These are phyloP conservation scores for Phyllosticta citrichinensis DNA, from an alignment of 2,329 filamentous ascomycete species.

Conservation along the genomic window DNA sequence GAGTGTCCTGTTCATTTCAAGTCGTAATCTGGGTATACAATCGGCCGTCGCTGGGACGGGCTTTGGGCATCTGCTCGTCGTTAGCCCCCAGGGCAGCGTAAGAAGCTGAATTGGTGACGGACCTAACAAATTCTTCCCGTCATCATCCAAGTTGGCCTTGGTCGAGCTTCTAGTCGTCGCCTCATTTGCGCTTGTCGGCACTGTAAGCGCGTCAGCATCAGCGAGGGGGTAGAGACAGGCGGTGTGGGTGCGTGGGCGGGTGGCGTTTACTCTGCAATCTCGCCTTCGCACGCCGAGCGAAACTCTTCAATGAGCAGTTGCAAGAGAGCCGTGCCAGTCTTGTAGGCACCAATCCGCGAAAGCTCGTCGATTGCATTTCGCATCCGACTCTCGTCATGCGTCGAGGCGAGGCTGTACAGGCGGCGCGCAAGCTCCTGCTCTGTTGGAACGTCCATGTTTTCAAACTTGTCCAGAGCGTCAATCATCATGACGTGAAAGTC, in stretches of 20 bases:
- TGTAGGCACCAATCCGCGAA: not conserved
- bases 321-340: not conserved
- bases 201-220: not conserved
- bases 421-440: not conserved
- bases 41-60: not conserved
- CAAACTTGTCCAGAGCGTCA: not conserved
- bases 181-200: not conserved
- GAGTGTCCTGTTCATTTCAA: not conserved
- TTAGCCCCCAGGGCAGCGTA: not conserved
- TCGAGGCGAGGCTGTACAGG: not conserved
- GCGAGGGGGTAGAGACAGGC: not conserved
- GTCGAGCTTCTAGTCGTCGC: not conserved
- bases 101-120: not conserved
- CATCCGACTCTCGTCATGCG: not conserved
- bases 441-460: not conserved
- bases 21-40: not conserved
- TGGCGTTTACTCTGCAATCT: not conserved
- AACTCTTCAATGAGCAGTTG: conserved; percentile 1
- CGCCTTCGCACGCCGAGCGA: conserved; percentile 2
- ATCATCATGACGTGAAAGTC: conserved; percentile 1
- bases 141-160: not conserved
- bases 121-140: not conserved
- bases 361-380: not conserved
- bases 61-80: not conserved
- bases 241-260: not conserved